phyloP scores from a whole-genome alignment of 768 basidiomycete species.

The Agrocybe chaxingu region DNA sequence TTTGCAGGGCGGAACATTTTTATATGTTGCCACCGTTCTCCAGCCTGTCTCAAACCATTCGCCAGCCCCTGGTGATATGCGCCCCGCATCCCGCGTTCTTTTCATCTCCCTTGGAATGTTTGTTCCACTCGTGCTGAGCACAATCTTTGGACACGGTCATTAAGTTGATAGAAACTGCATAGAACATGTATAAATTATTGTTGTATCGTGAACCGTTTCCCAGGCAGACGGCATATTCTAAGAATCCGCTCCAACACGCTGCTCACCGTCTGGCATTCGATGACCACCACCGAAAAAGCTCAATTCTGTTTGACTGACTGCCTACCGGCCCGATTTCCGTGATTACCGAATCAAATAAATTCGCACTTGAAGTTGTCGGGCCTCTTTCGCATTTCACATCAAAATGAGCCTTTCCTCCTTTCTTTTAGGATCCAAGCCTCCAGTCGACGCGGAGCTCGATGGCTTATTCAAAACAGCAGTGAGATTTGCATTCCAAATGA shows the following conservation, averaged over 20 bases:
- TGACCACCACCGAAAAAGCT: no score
- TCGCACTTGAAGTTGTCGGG: no score
- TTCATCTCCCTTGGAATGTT: conserved; percentile 70
- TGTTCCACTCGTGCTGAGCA: conserved; percentile 59
- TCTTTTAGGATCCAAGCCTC: conserved; percentile 38
- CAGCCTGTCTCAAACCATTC: conserved; percentile 63
- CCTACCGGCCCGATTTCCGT: no score
- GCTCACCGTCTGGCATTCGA: no score
- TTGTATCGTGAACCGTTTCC: no score
- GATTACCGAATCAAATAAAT: no score
- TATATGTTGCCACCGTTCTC: conserved; percentile 92
- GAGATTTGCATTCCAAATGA: neutral
- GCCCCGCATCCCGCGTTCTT: conserved; percentile 41
- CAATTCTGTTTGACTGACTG: no score
- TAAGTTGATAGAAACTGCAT: conserved; percentile 11
- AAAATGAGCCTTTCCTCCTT: conserved; percentile 57
- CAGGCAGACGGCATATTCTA: no score
- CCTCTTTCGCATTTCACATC: neutral
- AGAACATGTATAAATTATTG: no score
- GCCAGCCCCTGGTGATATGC: conserved; percentile 37
- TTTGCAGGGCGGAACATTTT: conserved; percentile 82
- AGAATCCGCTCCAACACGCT: no score
- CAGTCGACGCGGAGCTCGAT: conserved; percentile 60
- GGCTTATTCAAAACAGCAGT: conserved; percentile 54
- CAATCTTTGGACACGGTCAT: conserved; percentile 62